phyloP scores from a whole-genome alignment of 1,284 basidiomycete genomes.

The Ustilago vetiveriae region DNA sequence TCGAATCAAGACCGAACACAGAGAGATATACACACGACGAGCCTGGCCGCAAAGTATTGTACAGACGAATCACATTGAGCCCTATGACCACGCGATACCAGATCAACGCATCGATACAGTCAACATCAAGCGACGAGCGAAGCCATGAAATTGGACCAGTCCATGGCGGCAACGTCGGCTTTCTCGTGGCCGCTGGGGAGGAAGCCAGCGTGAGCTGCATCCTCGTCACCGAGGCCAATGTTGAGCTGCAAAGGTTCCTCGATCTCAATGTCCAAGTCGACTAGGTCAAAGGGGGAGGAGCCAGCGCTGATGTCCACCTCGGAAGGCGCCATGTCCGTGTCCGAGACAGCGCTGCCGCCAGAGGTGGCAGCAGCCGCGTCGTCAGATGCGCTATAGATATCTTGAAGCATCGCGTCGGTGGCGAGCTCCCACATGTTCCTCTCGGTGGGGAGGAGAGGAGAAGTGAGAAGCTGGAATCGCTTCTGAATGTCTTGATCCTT shows the following conservation, averaged over 20 bases:
- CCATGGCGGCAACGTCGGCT: conserved; percentile 16
- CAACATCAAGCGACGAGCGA: conserved; percentile 22
- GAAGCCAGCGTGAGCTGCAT: not conserved
- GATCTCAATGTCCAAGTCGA: conserved; percentile 50
- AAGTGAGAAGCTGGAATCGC: conserved; percentile 38
- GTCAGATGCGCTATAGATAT: conserved; percentile 29
- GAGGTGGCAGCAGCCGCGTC: not conserved
- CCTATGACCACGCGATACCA: conserved; percentile 7
- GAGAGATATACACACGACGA: not conserved
- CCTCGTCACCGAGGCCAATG: conserved; percentile 20
- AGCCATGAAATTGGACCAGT: conserved; percentile 36
- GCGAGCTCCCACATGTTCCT: conserved; percentile 43
- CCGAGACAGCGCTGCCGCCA: conserved; percentile 7
- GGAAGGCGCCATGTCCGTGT: conserved; percentile 10
- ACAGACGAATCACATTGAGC: conserved; percentile 12
- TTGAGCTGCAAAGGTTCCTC: conserved; percentile 43
- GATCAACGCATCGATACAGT: conserved; percentile 8
- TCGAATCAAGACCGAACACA: too few relatives aligned
- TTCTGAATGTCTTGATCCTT: conserved; percentile 18
- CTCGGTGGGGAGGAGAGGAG: conserved; percentile 29
- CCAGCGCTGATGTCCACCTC: conserved; percentile 20
- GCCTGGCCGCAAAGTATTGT: conserved; percentile 7
- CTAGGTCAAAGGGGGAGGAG: conserved; percentile 46
- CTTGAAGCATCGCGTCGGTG: conserved; percentile 45
- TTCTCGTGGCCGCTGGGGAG: not conserved